phyloP scores from a whole-genome alignment of 2,329 filamentous ascomycete species.

The Chalaropsis thielavioides region DNA sequence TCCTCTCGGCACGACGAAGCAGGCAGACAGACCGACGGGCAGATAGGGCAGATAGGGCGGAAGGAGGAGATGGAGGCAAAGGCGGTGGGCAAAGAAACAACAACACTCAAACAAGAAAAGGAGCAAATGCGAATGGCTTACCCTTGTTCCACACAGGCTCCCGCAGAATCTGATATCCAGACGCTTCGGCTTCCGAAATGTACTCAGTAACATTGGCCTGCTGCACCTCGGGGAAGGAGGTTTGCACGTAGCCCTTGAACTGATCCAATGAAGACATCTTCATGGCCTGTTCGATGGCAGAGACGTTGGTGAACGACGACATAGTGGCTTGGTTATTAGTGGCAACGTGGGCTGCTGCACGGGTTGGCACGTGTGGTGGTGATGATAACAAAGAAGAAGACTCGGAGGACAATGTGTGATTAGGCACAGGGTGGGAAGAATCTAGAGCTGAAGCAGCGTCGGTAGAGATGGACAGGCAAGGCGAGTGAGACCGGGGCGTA shows the following conservation, averaged over 20 bases:
- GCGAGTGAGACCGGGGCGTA: constrained; percentile 40
- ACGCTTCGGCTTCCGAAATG: constrained; percentile 35
- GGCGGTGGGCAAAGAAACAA: not conserved
- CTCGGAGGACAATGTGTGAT: constrained; percentile 30
- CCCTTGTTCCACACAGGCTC: constrained; percentile 54
- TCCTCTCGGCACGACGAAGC: not conserved
- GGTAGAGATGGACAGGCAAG: constrained; percentile 3
- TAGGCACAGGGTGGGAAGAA: constrained; percentile 34
- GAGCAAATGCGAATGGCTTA: constrained; percentile 25
- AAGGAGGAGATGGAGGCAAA: too few species aligned
- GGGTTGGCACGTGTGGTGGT: constrained; percentile 26
- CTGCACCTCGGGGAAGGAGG: constrained; percentile 40
- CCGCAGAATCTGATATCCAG: constrained; percentile 45
- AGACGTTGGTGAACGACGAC: constrained; percentile 41
- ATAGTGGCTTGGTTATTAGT: constrained; percentile 32
- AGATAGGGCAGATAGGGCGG: constrained; percentile 9
- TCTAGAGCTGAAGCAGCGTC: constrained; percentile 31
- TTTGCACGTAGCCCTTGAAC: constrained; percentile 44
- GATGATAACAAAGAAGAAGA: constrained; percentile 18
- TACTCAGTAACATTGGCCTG: constrained; percentile 42
- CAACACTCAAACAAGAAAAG: not conserved
- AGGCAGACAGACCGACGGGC: not conserved
- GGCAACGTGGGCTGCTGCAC: constrained; percentile 36
- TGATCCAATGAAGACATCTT: constrained; percentile 46
- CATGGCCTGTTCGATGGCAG: constrained; percentile 44